Evolutionary conservation across 2,329 filamentous ascomycete species (phyloP).

Genomic region (Trichothecium sympodiale): DNA sequence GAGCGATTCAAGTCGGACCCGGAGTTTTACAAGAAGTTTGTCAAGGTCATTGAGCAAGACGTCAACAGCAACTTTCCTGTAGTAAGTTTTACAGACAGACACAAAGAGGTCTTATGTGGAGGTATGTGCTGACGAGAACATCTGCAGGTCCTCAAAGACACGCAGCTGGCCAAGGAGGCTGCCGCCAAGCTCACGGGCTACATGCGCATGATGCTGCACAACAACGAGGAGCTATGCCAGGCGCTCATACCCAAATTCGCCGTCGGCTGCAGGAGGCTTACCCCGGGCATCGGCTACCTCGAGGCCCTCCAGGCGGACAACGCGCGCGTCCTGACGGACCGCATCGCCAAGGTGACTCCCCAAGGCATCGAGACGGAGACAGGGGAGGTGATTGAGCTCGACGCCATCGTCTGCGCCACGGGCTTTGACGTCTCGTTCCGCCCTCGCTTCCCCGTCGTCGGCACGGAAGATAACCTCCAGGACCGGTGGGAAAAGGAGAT

Average conservation of each 20-base stretch:
- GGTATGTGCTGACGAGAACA: constrained; percentile 1
- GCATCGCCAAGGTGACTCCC: constrained; percentile 14
- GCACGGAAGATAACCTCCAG: constrained; percentile 10
- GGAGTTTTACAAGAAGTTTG: constrained; percentile 26
- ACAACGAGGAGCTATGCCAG: constrained; percentile 1
- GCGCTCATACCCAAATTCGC: constrained; percentile 2
- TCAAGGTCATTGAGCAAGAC: neutral
- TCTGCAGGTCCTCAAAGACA: constrained; percentile 1
- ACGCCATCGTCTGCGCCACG: constrained; percentile 23
- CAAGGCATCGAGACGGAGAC: constrained; percentile 15
- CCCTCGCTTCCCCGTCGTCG: constrained; percentile 4
- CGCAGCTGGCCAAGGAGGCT: constrained; percentile 1
- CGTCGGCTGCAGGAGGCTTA: constrained; percentile 9
- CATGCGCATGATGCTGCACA: neutral
- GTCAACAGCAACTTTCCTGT: constrained; percentile 1
- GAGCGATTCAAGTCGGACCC: constrained; percentile 34
- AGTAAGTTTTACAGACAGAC: constrained; percentile 9
- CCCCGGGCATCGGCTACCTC: constrained; percentile 16
- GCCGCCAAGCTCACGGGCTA: neutral
- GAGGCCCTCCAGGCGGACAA: constrained; percentile 14
- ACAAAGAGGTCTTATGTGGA: constrained; percentile 24
- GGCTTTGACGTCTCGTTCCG: constrained; percentile 14
- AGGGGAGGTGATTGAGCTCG: constrained; percentile 13
- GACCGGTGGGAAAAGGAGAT: constrained; percentile 10
- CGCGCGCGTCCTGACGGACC: constrained; percentile 9